Base-by-base conservation (phyloP, 2,329 filamentous ascomycete species). In the Fusarium anthophilum region DNA sequence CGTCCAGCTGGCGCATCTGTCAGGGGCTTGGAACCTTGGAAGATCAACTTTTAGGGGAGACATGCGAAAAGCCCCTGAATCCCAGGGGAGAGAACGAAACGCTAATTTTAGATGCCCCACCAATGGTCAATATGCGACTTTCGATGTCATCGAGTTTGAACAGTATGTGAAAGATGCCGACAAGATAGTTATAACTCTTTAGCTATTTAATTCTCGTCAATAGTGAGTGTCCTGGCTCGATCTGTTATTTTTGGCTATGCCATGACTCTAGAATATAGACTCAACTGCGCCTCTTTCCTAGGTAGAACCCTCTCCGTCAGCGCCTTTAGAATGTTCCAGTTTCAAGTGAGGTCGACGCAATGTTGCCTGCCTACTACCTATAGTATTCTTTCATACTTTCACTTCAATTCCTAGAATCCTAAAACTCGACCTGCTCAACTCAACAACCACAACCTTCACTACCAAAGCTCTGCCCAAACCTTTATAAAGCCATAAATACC, bases 61-160 rank as follows among this genome's bases (percentile, higher is more conserved):
- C 37, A 32, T 50, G 64, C 68, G 58, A 65, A 35, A n/a, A 55
- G 62, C 70, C 74, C 70, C 70, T 76, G 68, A 74, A 58, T 35
- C 48, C 30, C 30, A 58, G 30, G 22, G 39, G 41, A 54, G 62
- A 59, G 28, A 47, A 43, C 45, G 32, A 32, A 61, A 63, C 71
- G 66, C 73, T 78, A 77, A 78, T 72, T 70, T 75, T 77, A 73
- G 75, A 66, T 48, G 56, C 66, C 55, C 74, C 75, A 74, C 74
- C 58, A 37, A 41, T 70, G 32, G 20, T 59, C 47, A 69, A 63
- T 32, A 69, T 69, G 48, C 55, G 38, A 39, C 66, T 43, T 59
- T 62, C 24, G 54, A 69, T 61, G 66, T 74, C 63, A 74, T 69
- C 67, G 57, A 74, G 67, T 74, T 54, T 22, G 35, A 39, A 39